A percentile compares a stretch with the other conserved stretches of the same genome.
Evolutionary conservation across 202 grass and related monocot species (phyloP).

Genomic region (Setaria italica): DNA sequence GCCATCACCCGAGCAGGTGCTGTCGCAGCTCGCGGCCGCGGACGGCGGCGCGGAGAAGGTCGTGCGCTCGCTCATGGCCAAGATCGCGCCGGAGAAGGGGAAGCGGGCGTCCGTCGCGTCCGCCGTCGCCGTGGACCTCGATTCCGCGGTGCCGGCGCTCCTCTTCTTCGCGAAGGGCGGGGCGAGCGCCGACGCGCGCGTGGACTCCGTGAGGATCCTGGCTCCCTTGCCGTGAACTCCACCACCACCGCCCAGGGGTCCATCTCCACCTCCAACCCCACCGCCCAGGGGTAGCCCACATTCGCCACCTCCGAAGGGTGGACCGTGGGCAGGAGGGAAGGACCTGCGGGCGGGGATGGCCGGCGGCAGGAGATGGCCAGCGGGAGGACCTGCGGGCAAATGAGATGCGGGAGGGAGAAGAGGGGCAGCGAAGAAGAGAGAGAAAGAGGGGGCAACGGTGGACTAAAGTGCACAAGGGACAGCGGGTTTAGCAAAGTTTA

Average conservation of each 20-base stretch:
- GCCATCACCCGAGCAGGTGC: conserved; percentile 55
- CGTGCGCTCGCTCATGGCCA: conserved; percentile 54
- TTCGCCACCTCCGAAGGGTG: conserved; percentile 21
- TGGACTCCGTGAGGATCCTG: conserved; percentile 53
- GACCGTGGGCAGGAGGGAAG: conserved; percentile 1
- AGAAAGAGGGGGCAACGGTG: too few relatives aligned
- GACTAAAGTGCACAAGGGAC: too few relatives aligned
- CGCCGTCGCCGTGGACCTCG: conserved; percentile 54
- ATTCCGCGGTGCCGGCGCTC: conserved; percentile 55
- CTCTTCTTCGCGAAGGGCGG: conserved; percentile 61
- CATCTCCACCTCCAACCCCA: conserved; percentile 53
- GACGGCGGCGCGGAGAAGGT: conserved; percentile 62
- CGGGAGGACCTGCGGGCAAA: too few relatives aligned
- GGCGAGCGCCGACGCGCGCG: conserved; percentile 42
- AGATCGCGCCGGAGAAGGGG: conserved; percentile 61
- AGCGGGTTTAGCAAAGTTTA: too few relatives aligned
- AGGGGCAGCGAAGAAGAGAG: too few relatives aligned
- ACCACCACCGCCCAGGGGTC: conserved; percentile 35
- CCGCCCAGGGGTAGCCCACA: conserved; percentile 32
- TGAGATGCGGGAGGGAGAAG: too few relatives aligned
- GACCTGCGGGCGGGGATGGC: too few relatives aligned
- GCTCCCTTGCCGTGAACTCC: conserved; percentile 20
- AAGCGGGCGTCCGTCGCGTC: conserved; percentile 50
- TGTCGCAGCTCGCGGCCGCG: conserved; percentile 58
- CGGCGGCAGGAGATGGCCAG: too few relatives aligned